A percentile compares a stretch with the other conserved stretches of the same genome.
phyloP scores from a whole-genome alignment of 257 asterid genomes.

The Nyctanthes arbortristis region DNA sequence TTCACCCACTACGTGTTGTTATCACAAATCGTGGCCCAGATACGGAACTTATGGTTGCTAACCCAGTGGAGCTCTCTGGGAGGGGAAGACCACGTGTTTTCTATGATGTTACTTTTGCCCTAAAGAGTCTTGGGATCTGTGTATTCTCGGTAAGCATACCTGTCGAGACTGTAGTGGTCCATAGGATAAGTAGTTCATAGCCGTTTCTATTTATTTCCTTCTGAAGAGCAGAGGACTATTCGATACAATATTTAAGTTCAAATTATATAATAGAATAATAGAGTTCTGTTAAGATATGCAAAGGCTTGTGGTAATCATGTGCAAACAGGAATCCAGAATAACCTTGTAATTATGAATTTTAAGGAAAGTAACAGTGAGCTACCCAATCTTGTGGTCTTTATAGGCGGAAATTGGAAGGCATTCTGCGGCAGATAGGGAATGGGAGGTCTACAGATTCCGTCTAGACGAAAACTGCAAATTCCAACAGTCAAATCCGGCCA shows the following conservation, averaged over 20 bases:
- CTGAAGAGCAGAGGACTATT: neutral
- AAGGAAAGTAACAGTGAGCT: neutral
- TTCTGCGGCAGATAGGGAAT: conserved; percentile 62
- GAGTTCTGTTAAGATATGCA: neutral
- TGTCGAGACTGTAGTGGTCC: neutral
- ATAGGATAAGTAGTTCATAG: neutral
- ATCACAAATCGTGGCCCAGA: conserved; percentile 79
- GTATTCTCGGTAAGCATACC: conserved; percentile 61
- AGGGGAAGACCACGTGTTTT: conserved; percentile 87
- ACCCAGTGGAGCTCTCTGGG: conserved; percentile 86
- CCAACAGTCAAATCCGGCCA: conserved; percentile 43
- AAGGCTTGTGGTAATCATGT: neutral
- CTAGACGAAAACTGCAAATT: conserved; percentile 64
- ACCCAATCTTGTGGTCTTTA: conserved; percentile 14
- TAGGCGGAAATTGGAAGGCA: conserved; percentile 86
- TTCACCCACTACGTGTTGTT: conserved; percentile 79
- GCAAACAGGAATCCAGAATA: neutral
- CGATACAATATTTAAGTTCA: neutral
- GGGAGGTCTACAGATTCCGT: conserved; percentile 88
- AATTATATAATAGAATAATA: neutral
- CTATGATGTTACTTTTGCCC: conserved; percentile 68
- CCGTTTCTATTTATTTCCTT: neutral
- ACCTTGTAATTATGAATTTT: neutral
- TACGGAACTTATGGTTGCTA: conserved; percentile 80
- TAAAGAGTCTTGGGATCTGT: conserved; percentile 73